Evolutionary conservation across 305 asterid species (phyloP).

Genomic region (Solanum hybrid): DNA sequence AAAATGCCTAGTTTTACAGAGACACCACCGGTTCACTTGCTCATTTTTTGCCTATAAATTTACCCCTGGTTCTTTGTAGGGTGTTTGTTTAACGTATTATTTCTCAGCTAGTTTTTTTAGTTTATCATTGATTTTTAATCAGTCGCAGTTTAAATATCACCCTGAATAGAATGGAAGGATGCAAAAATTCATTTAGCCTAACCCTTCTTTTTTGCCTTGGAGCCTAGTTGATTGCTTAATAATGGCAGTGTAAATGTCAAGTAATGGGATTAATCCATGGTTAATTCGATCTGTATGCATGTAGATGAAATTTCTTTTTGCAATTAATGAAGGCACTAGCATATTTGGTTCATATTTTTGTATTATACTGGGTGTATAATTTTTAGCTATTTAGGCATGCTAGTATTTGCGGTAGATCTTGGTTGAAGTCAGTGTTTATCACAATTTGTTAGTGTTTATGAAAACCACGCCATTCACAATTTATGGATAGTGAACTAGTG

Average conservation of each 20-base stretch:
- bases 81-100: neutral
- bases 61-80: neutral
- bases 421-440: neutral
- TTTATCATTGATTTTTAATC: neutral
- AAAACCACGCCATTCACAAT: neutral
- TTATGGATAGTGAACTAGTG: neutral
- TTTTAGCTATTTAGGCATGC: neutral
- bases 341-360: neutral
- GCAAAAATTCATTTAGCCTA: neutral
- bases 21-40: neutral
- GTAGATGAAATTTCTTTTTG: neutral
- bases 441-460: neutral
- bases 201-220: neutral
- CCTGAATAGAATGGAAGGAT: neutral
- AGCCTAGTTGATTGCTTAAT: neutral
- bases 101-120: neutral
- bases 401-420: neutral
- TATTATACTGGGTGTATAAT: neutral
- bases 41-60: neutral
- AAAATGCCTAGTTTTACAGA: neutral
- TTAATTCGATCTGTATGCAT: neutral
- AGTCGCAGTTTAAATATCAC: neutral
- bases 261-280: neutral
- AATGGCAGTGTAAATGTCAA: neutral
- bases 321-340: neutral